Percentiles rank a stretch among this genome's conserved stretches.
Conservation (phyloP, 2,329 filamentous ascomycete genomes). For the Pezicula radicicola region DNA sequence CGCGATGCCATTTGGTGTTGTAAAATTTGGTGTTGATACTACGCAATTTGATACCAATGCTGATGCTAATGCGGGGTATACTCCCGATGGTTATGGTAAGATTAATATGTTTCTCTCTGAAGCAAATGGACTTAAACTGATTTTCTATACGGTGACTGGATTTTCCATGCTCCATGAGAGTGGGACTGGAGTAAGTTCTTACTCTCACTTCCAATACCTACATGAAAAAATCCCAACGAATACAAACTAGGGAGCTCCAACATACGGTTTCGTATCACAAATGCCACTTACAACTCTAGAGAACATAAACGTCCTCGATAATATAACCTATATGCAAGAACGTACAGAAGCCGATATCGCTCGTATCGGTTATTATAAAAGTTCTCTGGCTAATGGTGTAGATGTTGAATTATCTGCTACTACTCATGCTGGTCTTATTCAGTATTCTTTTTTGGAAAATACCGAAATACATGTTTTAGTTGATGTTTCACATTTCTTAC, state of each 20-base stretch:
- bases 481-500: constrained; percentile 45
- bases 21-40: constrained; percentile 39
- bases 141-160: constrained; percentile 33
- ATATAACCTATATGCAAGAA: constrained; percentile 44
- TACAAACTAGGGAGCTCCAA: constrained; percentile 42
- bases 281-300: constrained; percentile 41
- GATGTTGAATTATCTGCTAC: constrained; percentile 45
- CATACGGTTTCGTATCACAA: constrained; percentile 53
- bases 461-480: constrained; percentile 37
- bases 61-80: constrained; percentile 36
- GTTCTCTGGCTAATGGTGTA: constrained; percentile 45
- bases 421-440: constrained; percentile 47
- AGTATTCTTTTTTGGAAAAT: constrained; percentile 43
- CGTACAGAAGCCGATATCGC: constrained; percentile 36
- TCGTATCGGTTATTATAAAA: constrained; percentile 51
- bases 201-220: no score
- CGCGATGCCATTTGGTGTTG: constrained; percentile 37
- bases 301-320: constrained; percentile 42
- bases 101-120: no score
- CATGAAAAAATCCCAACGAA: no score
- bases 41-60: not conserved
- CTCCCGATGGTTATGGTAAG: constrained; percentile 32
- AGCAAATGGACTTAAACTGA: no score
- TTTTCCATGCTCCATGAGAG: constrained; percentile 53
- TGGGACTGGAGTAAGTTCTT: constrained; percentile 40